phyloP scores from a whole-genome alignment of 2,329 filamentous ascomycete genomes.

The Capronia americana region DNA sequence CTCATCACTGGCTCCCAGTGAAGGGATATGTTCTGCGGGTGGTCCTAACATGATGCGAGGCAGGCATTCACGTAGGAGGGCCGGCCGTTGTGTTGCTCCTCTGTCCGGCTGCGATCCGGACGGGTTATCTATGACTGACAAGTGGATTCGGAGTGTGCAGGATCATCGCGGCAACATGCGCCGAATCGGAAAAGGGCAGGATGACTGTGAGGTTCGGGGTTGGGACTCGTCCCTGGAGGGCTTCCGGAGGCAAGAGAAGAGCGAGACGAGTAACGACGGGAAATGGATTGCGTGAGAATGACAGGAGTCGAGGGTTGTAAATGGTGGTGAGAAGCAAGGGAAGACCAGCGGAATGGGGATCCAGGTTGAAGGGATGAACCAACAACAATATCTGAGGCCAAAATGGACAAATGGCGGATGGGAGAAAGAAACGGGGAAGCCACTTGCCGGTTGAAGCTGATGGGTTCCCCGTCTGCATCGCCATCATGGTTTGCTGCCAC shows the following conservation, averaged over 20 bases:
- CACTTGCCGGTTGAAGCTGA: slow-evolving; percentile 1
- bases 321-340: slow-evolving; percentile 11
- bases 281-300: slow-evolving; percentile 15
- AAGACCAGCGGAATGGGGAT: slow-evolving; percentile 16
- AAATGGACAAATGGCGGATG: slow-evolving; percentile 26
- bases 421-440: slow-evolving; percentile 24
- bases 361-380: slow-evolving; percentile 12
- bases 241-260: not conserved
- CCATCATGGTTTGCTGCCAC: slow-evolving; percentile 16
- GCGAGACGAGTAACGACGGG: slow-evolving; percentile 8
- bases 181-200: slow-evolving; percentile 7
- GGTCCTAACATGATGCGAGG: slow-evolving; percentile 26
- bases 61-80: not conserved
- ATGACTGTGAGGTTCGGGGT: not conserved
- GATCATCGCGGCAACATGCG: slow-evolving; percentile 28
- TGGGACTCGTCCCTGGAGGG: not conserved
- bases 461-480: slow-evolving; percentile 10
- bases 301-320: slow-evolving; percentile 15
- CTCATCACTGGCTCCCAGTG: slow-evolving; percentile 20
- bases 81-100: slow-evolving; percentile 22
- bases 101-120: slow-evolving; percentile 18
- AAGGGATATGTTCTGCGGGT: slow-evolving; percentile 20
- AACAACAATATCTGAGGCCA: slow-evolving; percentile 8
- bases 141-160: slow-evolving; percentile 11
- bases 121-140: slow-evolving; percentile 22